Base-by-base conservation (phyloP, 805 yeast genomes). In the Saturnispora galanensis region DNA sequence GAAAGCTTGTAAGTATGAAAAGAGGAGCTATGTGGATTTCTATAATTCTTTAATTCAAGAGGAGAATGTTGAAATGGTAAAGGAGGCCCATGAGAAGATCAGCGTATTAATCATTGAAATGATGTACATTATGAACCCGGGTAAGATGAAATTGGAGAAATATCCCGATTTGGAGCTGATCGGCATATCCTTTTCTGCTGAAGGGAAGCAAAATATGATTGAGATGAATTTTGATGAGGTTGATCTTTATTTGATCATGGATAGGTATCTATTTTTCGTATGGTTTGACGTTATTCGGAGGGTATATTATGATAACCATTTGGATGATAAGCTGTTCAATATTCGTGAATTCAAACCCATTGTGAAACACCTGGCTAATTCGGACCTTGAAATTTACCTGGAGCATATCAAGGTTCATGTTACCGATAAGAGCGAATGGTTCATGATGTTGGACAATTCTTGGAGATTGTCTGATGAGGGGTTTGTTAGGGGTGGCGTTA, bases 391-490 rank as follows among this genome's bases (percentile, higher is more conserved):
- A 13, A 17, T 29, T 11, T 40, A 32, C 28, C 26, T 40, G 21
- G 15, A 21, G 21, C 26, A 33, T 30, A 21, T 40, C 10, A n/a
- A 16, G 6, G 17, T 10, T 12, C 26, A 31, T 40, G 18, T 31
- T 10, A n/a, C 15, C 5, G 34, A 26, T 18, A 31, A 13, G n/a
- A 30, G 28, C 15, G 35, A 35, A 31, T 42, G 45, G 45, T 16
- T 36, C 2, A 37, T 26, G 32, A 42, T 18, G 30, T 11, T 42
- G 5, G 28, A 37, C 13, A 15, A 32, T 10, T 18, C 41, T 15
- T 37, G 41, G 45, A 42, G 32, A 37, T n/a, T 42, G 6, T 15
- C 13, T 10, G 45, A 41, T 4, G 45, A 42, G 35, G 39, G 44
- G 30, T 41, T 28, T 16, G 29, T 41, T n/a, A 21, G 30, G 18